phyloP scores from a whole-genome alignment of 1,139 yeast genomes.

The Nadsonia commutata region DNA sequence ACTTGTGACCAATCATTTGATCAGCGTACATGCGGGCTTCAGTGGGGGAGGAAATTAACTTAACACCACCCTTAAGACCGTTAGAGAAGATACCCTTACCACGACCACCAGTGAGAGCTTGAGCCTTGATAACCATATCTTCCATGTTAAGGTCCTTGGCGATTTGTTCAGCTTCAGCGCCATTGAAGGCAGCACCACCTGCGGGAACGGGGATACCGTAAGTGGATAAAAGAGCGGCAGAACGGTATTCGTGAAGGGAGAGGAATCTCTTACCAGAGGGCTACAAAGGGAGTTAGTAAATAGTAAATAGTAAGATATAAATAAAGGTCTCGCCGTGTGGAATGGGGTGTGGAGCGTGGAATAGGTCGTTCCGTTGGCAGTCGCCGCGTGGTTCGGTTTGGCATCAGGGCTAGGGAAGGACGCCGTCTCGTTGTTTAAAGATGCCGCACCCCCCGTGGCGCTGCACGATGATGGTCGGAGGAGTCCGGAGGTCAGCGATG shows the following conservation, averaged over 20 bases:
- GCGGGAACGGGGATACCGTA: slow-evolving; percentile 87
- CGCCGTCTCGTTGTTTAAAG: no score
- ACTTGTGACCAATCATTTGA: slow-evolving; percentile 83
- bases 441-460: no score
- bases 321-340: no score
- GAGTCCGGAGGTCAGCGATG: no score
- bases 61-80: slow-evolving; percentile 95
- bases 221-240: slow-evolving; percentile 66
- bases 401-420: no score
- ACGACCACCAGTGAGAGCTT: slow-evolving; percentile 98
- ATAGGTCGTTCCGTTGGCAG: no score
- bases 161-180: slow-evolving; percentile 72
- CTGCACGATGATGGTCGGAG: no score
- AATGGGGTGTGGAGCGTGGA: no score
- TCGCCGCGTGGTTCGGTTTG: no score
- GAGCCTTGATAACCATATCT: slow-evolving; percentile 92
- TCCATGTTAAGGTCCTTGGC: slow-evolving; percentile 54
- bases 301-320: no score
- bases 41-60: slow-evolving; percentile 70
- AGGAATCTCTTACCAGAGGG: slow-evolving; percentile 33
- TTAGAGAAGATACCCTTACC: slow-evolving; percentile 97
- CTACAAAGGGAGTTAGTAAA: slow-evolving; percentile 11
- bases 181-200: slow-evolving; percentile 83
- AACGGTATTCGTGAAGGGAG: slow-evolving; percentile 91
- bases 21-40: slow-evolving; percentile 79